Evolutionary conservation across 768 basidiomycete species (phyloP).

Genomic region (Coprinopsis cinerea): DNA sequence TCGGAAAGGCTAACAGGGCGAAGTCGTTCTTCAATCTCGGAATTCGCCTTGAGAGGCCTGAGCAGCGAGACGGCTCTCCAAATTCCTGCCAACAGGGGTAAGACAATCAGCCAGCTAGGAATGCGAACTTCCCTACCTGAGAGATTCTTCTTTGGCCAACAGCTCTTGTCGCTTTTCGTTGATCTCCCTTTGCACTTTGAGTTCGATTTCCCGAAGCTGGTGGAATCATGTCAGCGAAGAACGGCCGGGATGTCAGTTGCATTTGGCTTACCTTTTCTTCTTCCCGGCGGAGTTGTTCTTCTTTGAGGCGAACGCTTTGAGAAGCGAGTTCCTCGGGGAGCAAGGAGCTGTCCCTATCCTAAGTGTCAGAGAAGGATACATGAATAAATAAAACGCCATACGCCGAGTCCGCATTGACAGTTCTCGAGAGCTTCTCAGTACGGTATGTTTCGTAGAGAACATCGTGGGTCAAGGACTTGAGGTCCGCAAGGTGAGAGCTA

Average conservation of each 20-base stretch:
- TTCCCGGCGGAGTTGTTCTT: constrained; percentile 95
- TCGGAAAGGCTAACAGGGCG: too few relatives aligned
- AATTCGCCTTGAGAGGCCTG: constrained; percentile 82
- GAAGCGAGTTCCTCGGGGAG: constrained; percentile 95
- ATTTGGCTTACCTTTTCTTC: constrained; percentile 74
- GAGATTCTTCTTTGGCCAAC: constrained; percentile 92
- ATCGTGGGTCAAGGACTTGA: constrained; percentile 93
- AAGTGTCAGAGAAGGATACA: constrained; percentile 18
- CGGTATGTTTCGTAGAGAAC: constrained; percentile 95
- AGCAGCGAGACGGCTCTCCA: constrained; percentile 87
- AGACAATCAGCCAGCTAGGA: neutral
- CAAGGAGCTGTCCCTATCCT: constrained; percentile 73
- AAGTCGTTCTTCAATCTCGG: constrained; percentile 66
- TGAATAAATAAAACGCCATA: constrained; percentile 24
- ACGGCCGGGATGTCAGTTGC: neutral
- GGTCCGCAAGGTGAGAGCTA: constrained; percentile 90
- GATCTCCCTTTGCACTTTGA: constrained; percentile 97
- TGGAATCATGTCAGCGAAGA: constrained; percentile 12
- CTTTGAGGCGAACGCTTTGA: constrained; percentile 95
- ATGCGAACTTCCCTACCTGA: constrained; percentile 46
- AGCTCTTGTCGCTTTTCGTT: constrained; percentile 96
- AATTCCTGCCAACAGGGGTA: constrained; percentile 48
- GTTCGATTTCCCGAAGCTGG: constrained; percentile 93
- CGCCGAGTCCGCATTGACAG: constrained; percentile 76
- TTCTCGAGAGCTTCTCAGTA: constrained; percentile 93